Conservation (phyloP, 768 basidiomycete species). For the Mycena venus region DNA sequence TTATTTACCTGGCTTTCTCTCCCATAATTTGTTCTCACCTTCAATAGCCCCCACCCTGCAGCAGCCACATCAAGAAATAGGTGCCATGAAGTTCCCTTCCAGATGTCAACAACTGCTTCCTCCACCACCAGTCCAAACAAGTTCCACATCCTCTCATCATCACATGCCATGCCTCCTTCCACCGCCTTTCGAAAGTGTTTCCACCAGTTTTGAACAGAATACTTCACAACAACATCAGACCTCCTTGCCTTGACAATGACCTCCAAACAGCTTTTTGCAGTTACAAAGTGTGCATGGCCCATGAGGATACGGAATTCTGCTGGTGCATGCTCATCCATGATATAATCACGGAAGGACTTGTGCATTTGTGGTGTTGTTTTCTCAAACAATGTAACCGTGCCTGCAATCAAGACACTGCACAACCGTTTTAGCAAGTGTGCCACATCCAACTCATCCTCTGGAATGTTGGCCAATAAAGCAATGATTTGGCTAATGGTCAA, state of each 20-base stretch:
- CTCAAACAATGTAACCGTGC: conserved; percentile 1
- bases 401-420: conserved; percentile 13
- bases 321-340: neutral
- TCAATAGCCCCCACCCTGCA: conserved; percentile 9
- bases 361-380: conserved; percentile 20
- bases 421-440: neutral
- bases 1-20: neutral
- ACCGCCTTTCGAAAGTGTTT: conserved; percentile 15
- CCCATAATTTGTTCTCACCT: neutral
- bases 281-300: conserved; percentile 9
- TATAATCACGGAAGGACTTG: conserved; percentile 18
- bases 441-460: neutral
- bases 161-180: neutral
- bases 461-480: conserved; percentile 10
- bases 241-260: conserved; percentile 4
- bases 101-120: conserved; percentile 1
- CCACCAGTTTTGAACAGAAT: conserved; percentile 4
- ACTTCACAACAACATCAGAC: neutral
- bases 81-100: neutral
- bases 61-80: conserved; percentile 1
- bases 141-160: conserved; percentile 7
- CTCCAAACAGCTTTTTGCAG: conserved; percentile 12
- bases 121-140: neutral
- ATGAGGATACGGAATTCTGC: neutral
- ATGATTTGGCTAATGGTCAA: conserved; percentile 9